Evolutionary conservation across 2,329 filamentous ascomycete species (phyloP).

Genomic region (Pseudocercospora eumusae): DNA sequence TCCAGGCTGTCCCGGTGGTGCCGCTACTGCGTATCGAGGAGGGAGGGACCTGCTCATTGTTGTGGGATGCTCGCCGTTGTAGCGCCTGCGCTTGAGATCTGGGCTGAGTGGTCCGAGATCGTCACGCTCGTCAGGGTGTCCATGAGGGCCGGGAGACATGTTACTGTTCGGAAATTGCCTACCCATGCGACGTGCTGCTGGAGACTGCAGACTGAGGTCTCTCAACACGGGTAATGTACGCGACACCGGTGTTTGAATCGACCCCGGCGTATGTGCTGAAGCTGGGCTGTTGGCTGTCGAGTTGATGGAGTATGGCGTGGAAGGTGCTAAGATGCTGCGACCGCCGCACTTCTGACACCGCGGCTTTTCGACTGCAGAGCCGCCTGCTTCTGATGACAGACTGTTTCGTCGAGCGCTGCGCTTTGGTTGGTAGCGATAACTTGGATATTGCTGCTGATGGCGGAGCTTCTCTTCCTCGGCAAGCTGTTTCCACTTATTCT

Average conservation of each 20-base stretch:
- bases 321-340: constrained; percentile 63
- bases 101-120: constrained; percentile 52
- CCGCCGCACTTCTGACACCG: constrained; percentile 73
- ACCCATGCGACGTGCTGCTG: constrained; percentile 33
- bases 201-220: constrained; percentile 41
- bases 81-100: constrained; percentile 65
- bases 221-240: constrained; percentile 41
- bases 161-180: constrained; percentile 34
- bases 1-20: constrained; percentile 20
- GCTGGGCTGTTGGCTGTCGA: constrained; percentile 33
- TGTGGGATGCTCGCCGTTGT: constrained; percentile 50
- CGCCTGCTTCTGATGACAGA: constrained; percentile 36
- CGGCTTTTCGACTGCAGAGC: constrained; percentile 44
- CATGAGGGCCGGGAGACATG: constrained; percentile 37
- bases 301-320: constrained; percentile 53
- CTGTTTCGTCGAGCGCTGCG: constrained; percentile 50
- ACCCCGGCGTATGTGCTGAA: constrained; percentile 37
- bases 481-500: constrained; percentile 82
- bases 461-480: constrained; percentile 91
- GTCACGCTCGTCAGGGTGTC: constrained; percentile 40
- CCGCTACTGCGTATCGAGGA: constrained; percentile 32
- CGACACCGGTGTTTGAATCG: constrained; percentile 39
- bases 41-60: constrained; percentile 42
- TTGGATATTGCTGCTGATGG: constrained; percentile 86
- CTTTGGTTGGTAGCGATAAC: constrained; percentile 90